Evolutionary conservation across 805 yeast genomes (phyloP), one percentile per base, ranked within the genome.

Genomic region (Hanseniaspora taiwanica): DNA sequence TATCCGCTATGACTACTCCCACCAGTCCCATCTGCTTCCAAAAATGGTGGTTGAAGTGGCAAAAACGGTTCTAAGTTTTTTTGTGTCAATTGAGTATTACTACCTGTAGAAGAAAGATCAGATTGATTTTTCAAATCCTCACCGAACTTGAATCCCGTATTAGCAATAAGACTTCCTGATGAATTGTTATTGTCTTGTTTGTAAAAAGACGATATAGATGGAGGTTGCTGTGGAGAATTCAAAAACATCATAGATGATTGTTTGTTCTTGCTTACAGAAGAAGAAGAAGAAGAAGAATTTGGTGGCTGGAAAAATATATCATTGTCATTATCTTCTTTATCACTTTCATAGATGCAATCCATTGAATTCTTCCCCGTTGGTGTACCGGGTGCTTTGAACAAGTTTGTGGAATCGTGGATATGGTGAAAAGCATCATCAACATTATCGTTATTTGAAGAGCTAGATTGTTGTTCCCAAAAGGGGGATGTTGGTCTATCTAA

Each of bases 91-190:
- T n/a, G n/a, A n/a, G n/a, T n/a, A n/a, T n/a, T n/a, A n/a, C 10
- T 23, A 23, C 25, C 10, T 23, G 25, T 23, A 7, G 25, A 7
- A 23, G 25, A 7, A 23, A 7, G 25, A 7, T 7, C 10, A 23
- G 25, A 7, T 7, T 23, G 7, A 18, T 16, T 29, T 29, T 6
- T 18, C 4, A 18, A 29, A 16, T 5, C 18, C n/a, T 45, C 59
- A 38, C 63, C 63, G 48, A 58, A 58, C 2, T 56, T 51, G 38
- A 58, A 58, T 1, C 55, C 38, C 2, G 57, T 49, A 27, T 57
- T 58, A 35, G 52, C 50, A 14, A 58, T 52, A 19, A 58, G 27
- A 40, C 58, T 56, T n/a, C 60, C 54, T 36, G 60, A 55, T 5
- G 63, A 58, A 32, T 54, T 51, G 40, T 57, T n/a, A n/a, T n/a